phyloP scores from a whole-genome alignment of 2,329 filamentous ascomycete species.

The Aspergillus carbonarius region DNA sequence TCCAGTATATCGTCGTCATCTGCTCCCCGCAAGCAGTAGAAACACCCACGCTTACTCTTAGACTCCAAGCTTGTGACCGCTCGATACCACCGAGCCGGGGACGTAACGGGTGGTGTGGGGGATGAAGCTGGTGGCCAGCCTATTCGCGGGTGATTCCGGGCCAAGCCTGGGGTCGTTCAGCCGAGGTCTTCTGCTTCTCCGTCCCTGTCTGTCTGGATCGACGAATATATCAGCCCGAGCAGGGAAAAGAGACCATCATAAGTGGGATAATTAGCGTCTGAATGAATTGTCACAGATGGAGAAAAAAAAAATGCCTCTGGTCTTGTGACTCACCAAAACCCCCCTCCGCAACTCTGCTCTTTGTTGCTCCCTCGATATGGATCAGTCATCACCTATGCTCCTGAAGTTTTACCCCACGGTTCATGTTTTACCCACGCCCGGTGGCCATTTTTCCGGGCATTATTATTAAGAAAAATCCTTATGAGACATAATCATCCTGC shows the following conservation, averaged over 20 bases:
- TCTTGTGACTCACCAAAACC: neutral
- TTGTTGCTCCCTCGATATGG: neutral
- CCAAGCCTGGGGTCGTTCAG: slow-evolving; percentile 11
- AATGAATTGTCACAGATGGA: neutral
- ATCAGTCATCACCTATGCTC: neutral
- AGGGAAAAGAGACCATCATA: neutral
- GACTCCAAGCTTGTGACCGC: neutral
- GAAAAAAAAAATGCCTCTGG: neutral
- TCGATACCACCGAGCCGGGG: neutral
- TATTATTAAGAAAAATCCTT: neutral
- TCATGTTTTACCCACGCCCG: slow-evolving; percentile 19
- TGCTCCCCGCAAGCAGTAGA: neutral
- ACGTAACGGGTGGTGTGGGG: neutral
- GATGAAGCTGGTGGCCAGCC: neutral
- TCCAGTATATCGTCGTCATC: slow-evolving; percentile 5
- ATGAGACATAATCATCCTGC: neutral
- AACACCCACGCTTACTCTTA: neutral
- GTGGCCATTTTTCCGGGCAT: slow-evolving; percentile 7
- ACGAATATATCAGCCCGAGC: neutral
- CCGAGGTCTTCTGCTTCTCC: slow-evolving; percentile 12
- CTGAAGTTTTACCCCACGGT: slow-evolving; percentile 12
- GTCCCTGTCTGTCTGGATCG: slow-evolving; percentile 6
- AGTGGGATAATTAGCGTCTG: neutral
- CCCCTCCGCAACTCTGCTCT: neutral
- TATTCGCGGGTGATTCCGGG: slow-evolving; percentile 12